Evolutionary conservation across 352 stramenopile genomes (phyloP).

Genomic region (Globisporangium perplexum): DNA sequence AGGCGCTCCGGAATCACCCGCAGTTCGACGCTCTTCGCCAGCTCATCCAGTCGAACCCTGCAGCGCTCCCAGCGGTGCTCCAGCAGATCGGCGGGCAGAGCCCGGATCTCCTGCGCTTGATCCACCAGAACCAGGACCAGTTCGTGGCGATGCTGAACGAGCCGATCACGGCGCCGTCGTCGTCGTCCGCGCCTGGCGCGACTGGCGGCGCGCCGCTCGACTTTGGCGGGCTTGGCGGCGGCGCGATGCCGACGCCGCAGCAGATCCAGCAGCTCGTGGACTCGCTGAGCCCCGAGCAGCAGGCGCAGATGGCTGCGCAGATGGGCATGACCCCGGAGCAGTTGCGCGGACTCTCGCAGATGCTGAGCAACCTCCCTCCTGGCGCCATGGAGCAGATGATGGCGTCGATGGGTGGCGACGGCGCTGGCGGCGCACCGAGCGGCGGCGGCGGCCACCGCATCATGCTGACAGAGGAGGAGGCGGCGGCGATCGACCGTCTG

Average conservation of each 20-base stretch:
- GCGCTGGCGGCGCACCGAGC: conserved; percentile 29
- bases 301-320: conserved; percentile 74
- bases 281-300: conserved; percentile 69
- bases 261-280: conserved; percentile 83
- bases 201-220: conserved; percentile 41
- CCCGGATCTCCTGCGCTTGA: conserved; percentile 76
- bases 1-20: conserved; percentile 77
- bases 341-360: conserved; percentile 79
- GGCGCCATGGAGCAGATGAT: conserved; percentile 86
- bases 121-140: conserved; percentile 83
- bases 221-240: conserved; percentile 30
- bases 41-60: conserved; percentile 81
- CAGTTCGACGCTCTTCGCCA: conserved; percentile 81
- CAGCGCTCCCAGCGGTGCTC: conserved; percentile 67
- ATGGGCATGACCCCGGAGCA: conserved; percentile 86
- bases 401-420: conserved; percentile 59
- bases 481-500: conserved; percentile 66
- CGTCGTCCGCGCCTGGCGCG: conserved; percentile 16
- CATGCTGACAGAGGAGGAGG: conserved; percentile 77
- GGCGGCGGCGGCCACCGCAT: conserved; percentile 51
- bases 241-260: conserved; percentile 67
- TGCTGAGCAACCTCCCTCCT: conserved; percentile 79
- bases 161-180: conserved; percentile 54
- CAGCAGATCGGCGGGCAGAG: conserved; percentile 84
- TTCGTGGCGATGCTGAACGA: conserved; percentile 89